Percentiles rank a stretch among this genome's conserved stretches.
Conservation (phyloP, 331 rosid species). For the Erythrophleum ivorense region DNA sequence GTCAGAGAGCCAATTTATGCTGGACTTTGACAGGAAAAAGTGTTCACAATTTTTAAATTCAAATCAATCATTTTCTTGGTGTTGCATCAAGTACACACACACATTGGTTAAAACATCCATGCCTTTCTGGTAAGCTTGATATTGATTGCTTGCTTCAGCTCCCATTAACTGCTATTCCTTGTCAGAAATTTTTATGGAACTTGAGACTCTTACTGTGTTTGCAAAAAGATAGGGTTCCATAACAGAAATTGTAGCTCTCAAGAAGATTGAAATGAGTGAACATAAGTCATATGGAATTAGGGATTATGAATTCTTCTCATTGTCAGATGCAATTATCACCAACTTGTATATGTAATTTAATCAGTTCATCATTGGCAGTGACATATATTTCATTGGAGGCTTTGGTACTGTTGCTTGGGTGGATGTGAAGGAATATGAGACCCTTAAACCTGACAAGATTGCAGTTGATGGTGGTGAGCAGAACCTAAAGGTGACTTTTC, state of each 20-base stretch:
- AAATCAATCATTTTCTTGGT: slow-evolving; percentile 21
- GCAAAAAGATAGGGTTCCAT: background rate
- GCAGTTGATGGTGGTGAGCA: slow-evolving; percentile 97
- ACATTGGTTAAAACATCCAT: background rate
- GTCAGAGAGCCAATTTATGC: background rate
- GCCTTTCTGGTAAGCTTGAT: background rate
- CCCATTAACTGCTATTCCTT: background rate
- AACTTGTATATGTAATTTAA: slow-evolving; percentile 30
- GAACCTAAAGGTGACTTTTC: slow-evolving; percentile 76
- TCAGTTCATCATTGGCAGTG: slow-evolving; percentile 58
- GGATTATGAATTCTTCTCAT: slow-evolving; percentile 4
- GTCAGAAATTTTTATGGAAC: background rate
- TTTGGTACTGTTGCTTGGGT: slow-evolving; percentile 99
- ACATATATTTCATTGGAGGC: slow-evolving; percentile 98
- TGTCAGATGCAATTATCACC: slow-evolving; percentile 17
- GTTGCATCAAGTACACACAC: slow-evolving; percentile 23
- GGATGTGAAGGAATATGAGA: slow-evolving; percentile 91
- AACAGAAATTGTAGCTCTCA: background rate
- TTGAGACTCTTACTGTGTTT: background rate
- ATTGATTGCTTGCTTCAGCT: background rate
- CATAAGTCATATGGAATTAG: slow-evolving; percentile 6
- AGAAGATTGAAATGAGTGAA: slow-evolving; percentile 10
- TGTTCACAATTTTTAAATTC: slow-evolving; percentile 5
- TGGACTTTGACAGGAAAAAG: slow-evolving; percentile 3
- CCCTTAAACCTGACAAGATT: slow-evolving; percentile 94